A percentile compares a stretch with the other conserved stretches of the same genome.
Evolutionary conservation across 805 yeast genomes (phyloP).

Genomic region (Myxozyma melibiosi): DNA sequence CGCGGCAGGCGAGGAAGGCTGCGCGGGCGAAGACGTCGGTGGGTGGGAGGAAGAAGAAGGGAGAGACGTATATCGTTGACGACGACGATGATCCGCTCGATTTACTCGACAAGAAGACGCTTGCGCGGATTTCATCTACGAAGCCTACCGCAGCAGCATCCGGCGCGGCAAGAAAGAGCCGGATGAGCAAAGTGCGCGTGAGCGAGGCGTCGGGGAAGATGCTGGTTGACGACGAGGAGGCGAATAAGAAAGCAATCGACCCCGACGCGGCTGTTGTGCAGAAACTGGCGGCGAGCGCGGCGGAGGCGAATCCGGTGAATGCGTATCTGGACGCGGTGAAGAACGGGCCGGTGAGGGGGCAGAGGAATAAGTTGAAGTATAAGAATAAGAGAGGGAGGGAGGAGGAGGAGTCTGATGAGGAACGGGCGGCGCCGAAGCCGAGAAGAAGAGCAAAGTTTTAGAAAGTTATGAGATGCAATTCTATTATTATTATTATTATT

Average conservation of each 20-base stretch:
- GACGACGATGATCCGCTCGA: slow-evolving; percentile 78
- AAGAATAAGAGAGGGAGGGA: slow-evolving; percentile 58
- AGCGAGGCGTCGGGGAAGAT: slow-evolving; percentile 64
- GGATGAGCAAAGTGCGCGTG: slow-evolving; percentile 44
- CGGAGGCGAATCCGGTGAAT: slow-evolving; percentile 62
- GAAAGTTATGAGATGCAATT: neutral
- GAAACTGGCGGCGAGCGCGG: slow-evolving; percentile 45
- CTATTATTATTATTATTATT: neutral
- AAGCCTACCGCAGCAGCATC: slow-evolving; percentile 59
- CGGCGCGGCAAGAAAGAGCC: slow-evolving; percentile 43
- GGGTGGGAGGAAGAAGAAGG: slow-evolving; percentile 35
- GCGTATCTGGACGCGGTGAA: slow-evolving; percentile 94
- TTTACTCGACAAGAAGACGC: slow-evolving; percentile 78
- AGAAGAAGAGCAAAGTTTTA: slow-evolving; percentile 18
- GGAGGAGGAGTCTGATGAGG: slow-evolving; percentile 53
- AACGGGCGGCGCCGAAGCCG: slow-evolving; percentile 2
- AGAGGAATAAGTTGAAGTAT: slow-evolving; percentile 85
- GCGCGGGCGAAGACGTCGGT: slow-evolving; percentile 30
- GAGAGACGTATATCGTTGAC: slow-evolving; percentile 66
- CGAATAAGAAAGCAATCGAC: slow-evolving; percentile 34
- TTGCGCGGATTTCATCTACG: slow-evolving; percentile 86
- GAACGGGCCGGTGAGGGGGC: slow-evolving; percentile 93
- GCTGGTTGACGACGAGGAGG: slow-evolving; percentile 53
- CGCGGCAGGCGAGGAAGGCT: slow-evolving; percentile 22
- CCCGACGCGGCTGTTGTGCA: slow-evolving; percentile 50